Percentiles rank a stretch among this genome's conserved stretches.
These are phyloP conservation scores for Crithidia thermophila DNA, from an alignment of 208 protist genomes.

Conservation along the genomic window DNA sequence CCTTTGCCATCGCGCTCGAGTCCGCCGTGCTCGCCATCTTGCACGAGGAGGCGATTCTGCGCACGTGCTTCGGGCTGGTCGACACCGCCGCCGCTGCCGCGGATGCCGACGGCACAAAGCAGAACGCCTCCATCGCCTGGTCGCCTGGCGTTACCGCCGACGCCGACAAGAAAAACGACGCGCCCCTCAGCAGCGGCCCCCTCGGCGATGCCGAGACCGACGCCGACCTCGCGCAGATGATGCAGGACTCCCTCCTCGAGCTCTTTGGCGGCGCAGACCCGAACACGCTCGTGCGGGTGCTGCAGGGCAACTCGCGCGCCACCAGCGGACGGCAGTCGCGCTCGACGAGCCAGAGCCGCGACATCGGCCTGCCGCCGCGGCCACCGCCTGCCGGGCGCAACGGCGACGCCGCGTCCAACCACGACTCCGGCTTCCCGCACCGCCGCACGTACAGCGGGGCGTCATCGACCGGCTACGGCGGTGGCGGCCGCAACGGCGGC, in stretches of 20 bases:
- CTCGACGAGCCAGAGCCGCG: constrained; percentile 33
- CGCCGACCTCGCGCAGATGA: constrained; percentile 32
- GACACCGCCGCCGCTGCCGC: constrained; percentile 22
- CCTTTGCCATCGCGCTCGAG: constrained; percentile 80
- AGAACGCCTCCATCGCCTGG: constrained; percentile 2
- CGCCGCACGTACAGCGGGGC: constrained; percentile 24
- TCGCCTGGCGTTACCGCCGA: not conserved
- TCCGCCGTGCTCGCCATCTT: constrained; percentile 57
- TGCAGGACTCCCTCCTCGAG: constrained; percentile 71
- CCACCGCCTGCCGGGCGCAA: constrained; percentile 21
- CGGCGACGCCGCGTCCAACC: constrained; percentile 5
- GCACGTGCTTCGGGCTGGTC: constrained; percentile 65
- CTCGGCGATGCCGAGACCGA: constrained; percentile 13
- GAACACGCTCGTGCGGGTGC: constrained; percentile 18
- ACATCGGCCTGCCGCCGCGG: constrained; percentile 32
- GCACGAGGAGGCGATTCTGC: constrained; percentile 72
- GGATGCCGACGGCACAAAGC: constrained; percentile 6
- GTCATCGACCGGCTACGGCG: constrained; percentile 20
- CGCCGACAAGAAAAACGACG: constrained; percentile 2
- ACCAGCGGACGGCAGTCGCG: constrained; percentile 24
- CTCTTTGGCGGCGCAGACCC: constrained; percentile 67
- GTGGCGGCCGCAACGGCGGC: constrained; percentile 5
- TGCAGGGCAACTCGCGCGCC: constrained; percentile 27
- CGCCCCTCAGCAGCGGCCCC: not conserved
- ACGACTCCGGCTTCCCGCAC: constrained; percentile 20